Evolutionary conservation across 176 grass and related monocot species (phyloP).

Genomic region (barley (Hordeum vulgare)): MorexV3_pseudomolecules_assembly NC_058523.1:169526307-169526806

Average conservation of each 20-base stretch:
- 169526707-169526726: conserved; percentile 38
- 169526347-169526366: too few relatives aligned
- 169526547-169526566: neutral
- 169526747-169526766: conserved; percentile 36
- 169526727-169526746: conserved; percentile 49
- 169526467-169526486: too few relatives aligned
- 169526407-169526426: too few relatives aligned
- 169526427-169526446: too few relatives aligned
- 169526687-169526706: conserved; percentile 53
- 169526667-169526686: neutral
- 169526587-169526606: conserved; percentile 30
- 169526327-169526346: too few relatives aligned
- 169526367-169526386: too few relatives aligned
- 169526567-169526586: conserved; percentile 25
- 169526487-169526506: conserved; percentile 53
- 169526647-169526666: conserved; percentile 59
- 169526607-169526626: conserved; percentile 19
- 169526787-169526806: conserved; percentile 33
- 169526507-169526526: conserved; percentile 45
- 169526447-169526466: too few relatives aligned
- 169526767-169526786: conserved; percentile 66
- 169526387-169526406: too few relatives aligned
- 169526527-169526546: conserved; percentile 37
- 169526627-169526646: conserved; percentile 49
- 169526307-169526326: too few relatives aligned